A percentile compares a stretch with the other conserved stretches of the same genome.
These are phyloP conservation scores for Eleusine coracana DNA, from an alignment of 176 grass and related monocot genomes.

Conservation along the genomic window DNA sequence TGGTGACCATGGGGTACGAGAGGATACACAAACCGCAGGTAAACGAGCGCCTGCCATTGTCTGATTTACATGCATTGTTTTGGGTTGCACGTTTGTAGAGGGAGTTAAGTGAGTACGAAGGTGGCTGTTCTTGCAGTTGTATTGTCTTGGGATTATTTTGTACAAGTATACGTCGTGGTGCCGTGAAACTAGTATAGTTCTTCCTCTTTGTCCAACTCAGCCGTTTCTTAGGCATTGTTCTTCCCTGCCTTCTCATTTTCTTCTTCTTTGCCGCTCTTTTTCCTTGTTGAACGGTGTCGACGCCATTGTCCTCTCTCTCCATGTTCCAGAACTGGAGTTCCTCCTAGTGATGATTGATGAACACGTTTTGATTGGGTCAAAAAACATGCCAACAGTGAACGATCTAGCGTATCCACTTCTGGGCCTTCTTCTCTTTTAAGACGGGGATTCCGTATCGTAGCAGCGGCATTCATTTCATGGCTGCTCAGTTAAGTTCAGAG, in stretches of 20 bases:
- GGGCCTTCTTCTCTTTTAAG: not conserved
- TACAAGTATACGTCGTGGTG: no score
- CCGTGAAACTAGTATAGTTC: no score
- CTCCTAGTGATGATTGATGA: no score
- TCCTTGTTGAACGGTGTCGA: not conserved
- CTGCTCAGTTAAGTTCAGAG: not conserved
- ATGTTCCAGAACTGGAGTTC: not conserved
- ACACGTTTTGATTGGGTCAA: no score
- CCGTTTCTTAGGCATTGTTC: no score
- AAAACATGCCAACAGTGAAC: not conserved
- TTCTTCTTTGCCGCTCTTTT: no score
- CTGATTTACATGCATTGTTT: not conserved
- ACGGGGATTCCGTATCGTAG: not conserved
- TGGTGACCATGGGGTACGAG: slow-evolving; percentile 68
- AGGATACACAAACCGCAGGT: slow-evolving; percentile 95
- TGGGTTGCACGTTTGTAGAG: no score
- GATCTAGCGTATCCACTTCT: not conserved
- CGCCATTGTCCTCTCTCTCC: not conserved
- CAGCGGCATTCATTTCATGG: slow-evolving; percentile 35
- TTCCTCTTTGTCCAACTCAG: no score
- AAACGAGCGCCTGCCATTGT: not conserved
- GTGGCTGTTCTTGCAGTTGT: no score
- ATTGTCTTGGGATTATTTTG: not conserved
- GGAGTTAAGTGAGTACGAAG: no score
- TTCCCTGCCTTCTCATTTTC: no score